These are phyloP conservation scores for Penicillium crustosum DNA, from an alignment of 2,329 filamentous ascomycete species.

Conservation along the genomic window DNA sequence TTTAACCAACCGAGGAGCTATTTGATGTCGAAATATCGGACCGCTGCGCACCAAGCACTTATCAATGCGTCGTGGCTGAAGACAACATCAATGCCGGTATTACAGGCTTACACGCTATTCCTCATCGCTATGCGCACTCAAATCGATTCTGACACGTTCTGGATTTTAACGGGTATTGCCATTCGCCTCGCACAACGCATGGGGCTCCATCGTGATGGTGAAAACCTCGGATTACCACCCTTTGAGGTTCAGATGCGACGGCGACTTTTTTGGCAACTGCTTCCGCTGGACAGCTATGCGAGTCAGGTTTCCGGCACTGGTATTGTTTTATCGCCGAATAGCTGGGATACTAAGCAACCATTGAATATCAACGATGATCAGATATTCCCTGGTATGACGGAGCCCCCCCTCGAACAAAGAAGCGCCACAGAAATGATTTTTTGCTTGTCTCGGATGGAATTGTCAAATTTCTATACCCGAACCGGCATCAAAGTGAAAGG, in stretches of 20 bases:
- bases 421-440: constrained; percentile 48
- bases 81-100: constrained; percentile 15
- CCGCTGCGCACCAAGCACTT: constrained; percentile 11
- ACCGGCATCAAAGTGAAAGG: constrained; percentile 14
- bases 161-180: constrained; percentile 52
- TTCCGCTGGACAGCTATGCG: constrained; percentile 25
- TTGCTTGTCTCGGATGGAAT: constrained; percentile 28
- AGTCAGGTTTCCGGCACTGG: constrained; percentile 32
- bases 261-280: constrained; percentile 28
- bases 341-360: constrained; percentile 36
- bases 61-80: constrained; percentile 21
- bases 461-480: constrained; percentile 26
- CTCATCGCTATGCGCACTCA: constrained; percentile 35
- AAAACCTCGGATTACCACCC: constrained; percentile 43
- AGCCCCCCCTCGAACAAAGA: constrained; percentile 38
- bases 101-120: constrained; percentile 20
- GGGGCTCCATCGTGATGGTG: constrained; percentile 50
- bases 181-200: constrained; percentile 49
- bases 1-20: not conserved
- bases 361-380: constrained; percentile 42
- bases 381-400: constrained; percentile 41
- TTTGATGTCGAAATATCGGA: constrained; percentile 14
- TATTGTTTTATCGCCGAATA: constrained; percentile 8
- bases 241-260: constrained; percentile 46
- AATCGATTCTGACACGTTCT: constrained; percentile 49